These are phyloP conservation scores for Coccomyxa subellipsoidea DNA, from an alignment of 163 green algal species.

Conservation along the genomic window DNA sequence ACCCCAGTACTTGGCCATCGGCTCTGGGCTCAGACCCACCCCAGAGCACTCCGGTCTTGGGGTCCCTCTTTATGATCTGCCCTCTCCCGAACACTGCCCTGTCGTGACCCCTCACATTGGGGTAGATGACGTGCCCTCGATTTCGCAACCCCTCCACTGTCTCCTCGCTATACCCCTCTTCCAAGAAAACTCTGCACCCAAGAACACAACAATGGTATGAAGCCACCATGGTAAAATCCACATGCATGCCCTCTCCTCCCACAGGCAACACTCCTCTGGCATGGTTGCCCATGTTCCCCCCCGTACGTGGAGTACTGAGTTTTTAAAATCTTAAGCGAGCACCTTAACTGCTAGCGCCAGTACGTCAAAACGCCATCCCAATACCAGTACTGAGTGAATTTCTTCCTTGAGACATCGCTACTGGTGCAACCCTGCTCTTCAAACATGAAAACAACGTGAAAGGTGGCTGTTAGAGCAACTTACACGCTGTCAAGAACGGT, in stretches of 20 bases:
- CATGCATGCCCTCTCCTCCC: too few species aligned
- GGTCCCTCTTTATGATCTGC: constrained; percentile 57
- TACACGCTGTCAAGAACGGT: constrained; percentile 37
- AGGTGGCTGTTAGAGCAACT: neutral
- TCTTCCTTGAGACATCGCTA: too few species aligned
- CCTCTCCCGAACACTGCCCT: constrained; percentile 55
- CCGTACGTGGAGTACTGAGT: too few species aligned
- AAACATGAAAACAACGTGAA: neutral
- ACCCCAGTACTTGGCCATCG: constrained; percentile 59
- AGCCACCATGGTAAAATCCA: too few species aligned
- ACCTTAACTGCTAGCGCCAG: too few species aligned
- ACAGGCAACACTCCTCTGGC: too few species aligned
- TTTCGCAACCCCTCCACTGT: constrained; percentile 27
- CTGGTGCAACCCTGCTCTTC: neutral
- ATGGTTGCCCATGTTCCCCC: too few species aligned
- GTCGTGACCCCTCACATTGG: constrained; percentile 13
- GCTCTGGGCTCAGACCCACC: constrained; percentile 55
- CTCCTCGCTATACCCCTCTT: constrained; percentile 39
- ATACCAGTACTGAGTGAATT: too few species aligned
- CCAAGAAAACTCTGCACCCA: constrained; percentile 36
- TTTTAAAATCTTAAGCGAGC: too few species aligned
- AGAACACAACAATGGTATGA: too few species aligned
- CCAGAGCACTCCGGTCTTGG: constrained; percentile 54
- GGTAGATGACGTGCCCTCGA: constrained; percentile 38
- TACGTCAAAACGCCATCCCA: too few species aligned